A percentile compares a stretch with the other conserved stretches of the same genome.
These are phyloP conservation scores for Rosa lucieae DNA, from an alignment of 306 rosid species.

Conservation along the genomic window DNA sequence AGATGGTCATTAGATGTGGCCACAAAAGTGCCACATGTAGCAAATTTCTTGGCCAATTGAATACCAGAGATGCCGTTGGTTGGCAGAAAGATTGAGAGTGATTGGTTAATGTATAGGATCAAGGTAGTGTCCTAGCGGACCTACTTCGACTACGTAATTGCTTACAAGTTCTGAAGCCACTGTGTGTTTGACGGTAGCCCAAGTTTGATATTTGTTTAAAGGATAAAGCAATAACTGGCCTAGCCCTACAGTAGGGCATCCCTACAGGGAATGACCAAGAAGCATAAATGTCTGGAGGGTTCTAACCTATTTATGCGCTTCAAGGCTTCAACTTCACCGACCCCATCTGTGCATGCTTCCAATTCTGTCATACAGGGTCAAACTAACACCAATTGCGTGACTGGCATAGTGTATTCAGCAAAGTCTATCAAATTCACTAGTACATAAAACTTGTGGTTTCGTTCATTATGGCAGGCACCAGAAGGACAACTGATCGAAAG, in stretches of 20 bases:
- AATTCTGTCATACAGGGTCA: not conserved
- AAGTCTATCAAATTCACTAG: not conserved
- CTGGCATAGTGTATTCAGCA: not conserved
- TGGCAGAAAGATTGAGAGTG: not conserved
- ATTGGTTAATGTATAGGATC: conserved; percentile 1
- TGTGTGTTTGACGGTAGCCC: conserved; percentile 36
- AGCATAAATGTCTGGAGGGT: not conserved
- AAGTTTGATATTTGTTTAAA: conserved; percentile 1
- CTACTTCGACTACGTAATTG: conserved; percentile 16
- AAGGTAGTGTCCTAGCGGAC: conserved; percentile 24
- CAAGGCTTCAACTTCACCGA: not conserved
- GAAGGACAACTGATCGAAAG: not conserved
- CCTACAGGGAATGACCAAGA: not conserved
- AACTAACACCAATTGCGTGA: not conserved
- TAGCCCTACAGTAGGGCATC: not conserved
- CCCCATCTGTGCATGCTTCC: not conserved
- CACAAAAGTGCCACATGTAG: conserved; percentile 32
- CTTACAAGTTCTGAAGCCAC: conserved; percentile 33
- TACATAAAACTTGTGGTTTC: not conserved
- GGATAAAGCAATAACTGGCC: not conserved
- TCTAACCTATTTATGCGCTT: conserved; percentile 7
- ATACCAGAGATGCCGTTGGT: not conserved
- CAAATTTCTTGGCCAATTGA: not conserved
- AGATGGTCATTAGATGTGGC: conserved; percentile 29
- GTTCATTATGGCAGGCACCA: not conserved